Evolutionary conservation across 2,329 filamentous ascomycete genomes (phyloP), one percentile per base, ranked within the genome.

Genomic region (Paracorniculantispora psalliotae): DNA sequence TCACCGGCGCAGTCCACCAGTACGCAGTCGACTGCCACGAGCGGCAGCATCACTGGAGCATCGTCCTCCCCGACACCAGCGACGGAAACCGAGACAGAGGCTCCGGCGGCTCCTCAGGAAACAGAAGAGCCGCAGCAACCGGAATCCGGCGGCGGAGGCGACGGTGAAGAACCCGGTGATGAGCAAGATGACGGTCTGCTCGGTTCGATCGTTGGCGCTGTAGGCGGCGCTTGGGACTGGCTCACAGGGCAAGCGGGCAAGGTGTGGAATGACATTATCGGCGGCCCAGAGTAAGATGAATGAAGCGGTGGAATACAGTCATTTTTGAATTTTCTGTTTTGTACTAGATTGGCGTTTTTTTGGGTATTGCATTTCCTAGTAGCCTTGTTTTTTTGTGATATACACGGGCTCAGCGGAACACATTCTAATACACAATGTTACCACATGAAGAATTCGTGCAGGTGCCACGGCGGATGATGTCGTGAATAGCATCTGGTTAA

Each of bases 171-270:
- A 21, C 19, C 15, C 8, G 49, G 23, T 5, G 19, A 53, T 5
- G 23, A 46, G 13, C 35, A 57, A 25, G 35, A 56, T 15, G 9
- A 19, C 3, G 30, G 28, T 19, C 48, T 59, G 1, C 5, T 59
- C 21, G 56, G 44, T 17, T 59, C 56, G 21, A 1, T 63, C 15
- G 23, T 43, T 2, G 48, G 26, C 3, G 41, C 54, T 19, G 44
- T 48, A 21, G 48, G 39, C 2, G 46, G 48, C 35, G 63, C 63
- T n/a, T 52, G 63, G 5, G 35, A 65, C 33, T 51, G 61, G 15
- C 39, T 57, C 12, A 57, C 52, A 17, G 60, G 61, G 19, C 56
- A 65, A 48, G 49, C 65, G n/a, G 56, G 56, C 47, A 59, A 52
- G 48, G 56, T 59, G 8, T 59, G 56, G 56, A 47, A 59, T 28